Percentiles rank a stretch among this genome's conserved stretches.
Evolutionary conservation across 2,329 filamentous ascomycete species (phyloP).

Genomic region (Metarhizium brunneum): DNA sequence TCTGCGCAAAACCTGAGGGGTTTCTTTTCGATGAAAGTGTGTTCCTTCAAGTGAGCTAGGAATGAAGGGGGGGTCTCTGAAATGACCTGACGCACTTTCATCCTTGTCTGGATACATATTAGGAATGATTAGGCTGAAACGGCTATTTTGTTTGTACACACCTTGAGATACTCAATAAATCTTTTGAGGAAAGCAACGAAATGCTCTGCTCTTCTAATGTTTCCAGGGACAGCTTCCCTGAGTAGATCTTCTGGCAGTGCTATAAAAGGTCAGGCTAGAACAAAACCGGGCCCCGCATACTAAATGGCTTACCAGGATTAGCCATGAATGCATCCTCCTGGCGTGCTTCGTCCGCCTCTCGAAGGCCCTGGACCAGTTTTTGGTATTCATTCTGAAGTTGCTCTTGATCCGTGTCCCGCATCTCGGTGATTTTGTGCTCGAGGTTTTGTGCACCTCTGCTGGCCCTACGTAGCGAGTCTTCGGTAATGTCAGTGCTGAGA

Average conservation of each 20-base stretch:
- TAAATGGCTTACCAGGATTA: constrained; percentile 54
- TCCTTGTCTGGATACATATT: constrained; percentile 56
- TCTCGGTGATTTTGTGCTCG: constrained; percentile 82
- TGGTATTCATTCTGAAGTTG: constrained; percentile 93
- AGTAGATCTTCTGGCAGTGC: constrained; percentile 87
- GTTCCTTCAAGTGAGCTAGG: constrained; percentile 81
- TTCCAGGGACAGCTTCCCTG: constrained; percentile 92
- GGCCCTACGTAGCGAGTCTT: constrained; percentile 86
- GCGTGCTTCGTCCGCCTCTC: constrained; percentile 78
- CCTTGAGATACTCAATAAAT: constrained; percentile 94
- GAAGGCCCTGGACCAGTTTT: constrained; percentile 85
- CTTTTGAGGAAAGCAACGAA: constrained; percentile 91
- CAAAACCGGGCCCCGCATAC: neutral
- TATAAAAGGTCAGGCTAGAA: constrained; percentile 16
- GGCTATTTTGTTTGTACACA: constrained; percentile 12
- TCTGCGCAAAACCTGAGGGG: constrained; percentile 92
- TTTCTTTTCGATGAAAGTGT: constrained; percentile 97
- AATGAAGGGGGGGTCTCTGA: constrained; percentile 96
- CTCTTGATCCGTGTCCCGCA: constrained; percentile 91
- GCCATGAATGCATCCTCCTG: constrained; percentile 96
- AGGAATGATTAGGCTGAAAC: neutral
- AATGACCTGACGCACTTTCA: constrained; percentile 97
- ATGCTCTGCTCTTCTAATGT: constrained; percentile 91
- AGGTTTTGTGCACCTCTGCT: constrained; percentile 84
- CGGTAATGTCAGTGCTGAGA: constrained; percentile 90